Evolutionary conservation across 306 rosid genomes (phyloP).

Genomic region (Adenanthera pavonina): DNA sequence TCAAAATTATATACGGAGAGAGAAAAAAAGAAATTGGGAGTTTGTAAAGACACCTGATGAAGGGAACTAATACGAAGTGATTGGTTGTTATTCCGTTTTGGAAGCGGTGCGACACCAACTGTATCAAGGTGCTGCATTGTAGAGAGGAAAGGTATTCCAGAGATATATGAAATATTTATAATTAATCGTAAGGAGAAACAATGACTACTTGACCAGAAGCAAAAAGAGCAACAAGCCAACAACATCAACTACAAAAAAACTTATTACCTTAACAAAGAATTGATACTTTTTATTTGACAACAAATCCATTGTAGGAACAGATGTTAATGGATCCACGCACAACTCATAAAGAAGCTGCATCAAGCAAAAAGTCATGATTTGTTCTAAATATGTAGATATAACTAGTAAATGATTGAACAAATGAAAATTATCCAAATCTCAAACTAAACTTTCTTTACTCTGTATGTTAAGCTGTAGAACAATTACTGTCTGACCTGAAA

Average conservation of each 20-base stretch:
- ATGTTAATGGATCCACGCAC: constrained; percentile 82
- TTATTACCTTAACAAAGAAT: constrained; percentile 81
- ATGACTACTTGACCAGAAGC: constrained; percentile 1
- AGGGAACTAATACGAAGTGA: constrained; percentile 91
- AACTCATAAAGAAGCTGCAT: constrained; percentile 86
- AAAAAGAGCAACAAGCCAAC: constrained; percentile 19
- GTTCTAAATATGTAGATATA: constrained; percentile 5
- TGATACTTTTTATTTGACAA: constrained; percentile 78
- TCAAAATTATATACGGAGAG: background rate
- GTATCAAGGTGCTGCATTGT: constrained; percentile 79
- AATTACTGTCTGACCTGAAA: constrained; percentile 74
- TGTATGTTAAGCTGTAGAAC: constrained; percentile 32
- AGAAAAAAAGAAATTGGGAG: constrained; percentile 21
- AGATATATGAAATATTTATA: background rate
- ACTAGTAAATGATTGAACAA: constrained; percentile 5
- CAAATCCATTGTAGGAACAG: constrained; percentile 78
- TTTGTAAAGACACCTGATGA: constrained; percentile 73
- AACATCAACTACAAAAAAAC: constrained; percentile 15
- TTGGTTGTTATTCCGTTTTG: constrained; percentile 85
- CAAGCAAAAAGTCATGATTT: constrained; percentile 36
- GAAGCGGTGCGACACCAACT: constrained; percentile 87
- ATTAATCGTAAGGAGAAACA: constrained; percentile 18
- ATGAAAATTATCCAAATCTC: background rate
- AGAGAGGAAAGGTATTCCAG: constrained; percentile 10
- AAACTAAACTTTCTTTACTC: background rate